A percentile compares a stretch with the other conserved stretches of the same genome.
phyloP scores from a whole-genome alignment of 1,139 yeast species.

The Arxiozyma telluris region DNA sequence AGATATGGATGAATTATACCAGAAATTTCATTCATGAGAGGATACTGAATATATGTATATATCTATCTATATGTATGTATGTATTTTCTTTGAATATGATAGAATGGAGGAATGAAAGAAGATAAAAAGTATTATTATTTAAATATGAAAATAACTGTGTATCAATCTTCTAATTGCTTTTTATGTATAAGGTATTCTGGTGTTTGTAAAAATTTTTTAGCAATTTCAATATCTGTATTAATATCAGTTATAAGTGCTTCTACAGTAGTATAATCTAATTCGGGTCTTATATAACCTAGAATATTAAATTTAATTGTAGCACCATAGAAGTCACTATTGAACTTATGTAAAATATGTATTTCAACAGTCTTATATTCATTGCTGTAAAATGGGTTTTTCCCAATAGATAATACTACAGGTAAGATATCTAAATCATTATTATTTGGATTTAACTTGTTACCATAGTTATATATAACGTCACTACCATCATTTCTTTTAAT shows the following conservation, averaged over 20 bases:
- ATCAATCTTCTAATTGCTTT: slow-evolving; percentile 6
- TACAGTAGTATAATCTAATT: slow-evolving; percentile 72
- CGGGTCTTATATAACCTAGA: slow-evolving; percentile 87
- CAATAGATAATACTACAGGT: slow-evolving; percentile 93
- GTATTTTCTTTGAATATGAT: too few relatives aligned
- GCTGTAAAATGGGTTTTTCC: slow-evolving; percentile 89
- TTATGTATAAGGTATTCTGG: slow-evolving; percentile 10
- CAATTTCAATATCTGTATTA: slow-evolving; percentile 64
- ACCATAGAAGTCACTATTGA: slow-evolving; percentile 67
- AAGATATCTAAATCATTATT: slow-evolving; percentile 35
- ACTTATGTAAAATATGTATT: slow-evolving; percentile 74
- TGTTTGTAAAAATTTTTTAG: slow-evolving; percentile 30
- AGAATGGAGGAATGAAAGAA: neutral
- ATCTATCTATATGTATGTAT: neutral
- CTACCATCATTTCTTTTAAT: slow-evolving; percentile 30
- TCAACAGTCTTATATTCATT: slow-evolving; percentile 66
- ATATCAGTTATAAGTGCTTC: slow-evolving; percentile 87
- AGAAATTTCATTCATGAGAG: slow-evolving; percentile 1
- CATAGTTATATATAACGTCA: slow-evolving; percentile 54
- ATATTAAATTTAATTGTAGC: slow-evolving; percentile 60
- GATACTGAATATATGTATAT: neutral
- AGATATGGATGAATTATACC: slow-evolving; percentile 19
- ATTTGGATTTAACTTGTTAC: slow-evolving; percentile 38
- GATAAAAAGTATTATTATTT: too few relatives aligned
- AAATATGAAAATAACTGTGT: neutral